Percentiles rank a stretch among this genome's conserved stretches.
These are phyloP conservation scores for Termitomyces sp. DNA, from an alignment of 768 basidiomycete genomes.

Conservation along the genomic window DNA sequence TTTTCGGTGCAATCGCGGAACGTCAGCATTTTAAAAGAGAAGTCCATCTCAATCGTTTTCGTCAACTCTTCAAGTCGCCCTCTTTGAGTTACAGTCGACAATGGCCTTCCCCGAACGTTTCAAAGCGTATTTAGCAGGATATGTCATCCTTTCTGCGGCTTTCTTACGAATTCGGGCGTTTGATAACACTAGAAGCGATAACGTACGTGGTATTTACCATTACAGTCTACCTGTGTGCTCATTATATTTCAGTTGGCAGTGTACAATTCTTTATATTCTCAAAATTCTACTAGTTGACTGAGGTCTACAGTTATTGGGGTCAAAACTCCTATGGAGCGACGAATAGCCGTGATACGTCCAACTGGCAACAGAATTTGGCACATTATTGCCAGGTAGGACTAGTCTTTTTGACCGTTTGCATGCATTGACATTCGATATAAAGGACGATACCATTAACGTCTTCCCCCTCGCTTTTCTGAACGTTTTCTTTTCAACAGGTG, in stretches of 20 bases:
- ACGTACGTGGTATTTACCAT: slow-evolving; percentile 21
- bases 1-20: slow-evolving; percentile 2
- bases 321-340: slow-evolving; percentile 71
- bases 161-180: slow-evolving; percentile 17
- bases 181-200: slow-evolving; percentile 30
- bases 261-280: slow-evolving; percentile 24
- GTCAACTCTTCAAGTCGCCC: slow-evolving; percentile 1
- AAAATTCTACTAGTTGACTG: neutral
- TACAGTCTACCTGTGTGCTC: neutral
- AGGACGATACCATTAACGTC: slow-evolving; percentile 55
- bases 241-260: slow-evolving; percentile 41
- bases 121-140: slow-evolving; percentile 1
- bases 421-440: neutral
- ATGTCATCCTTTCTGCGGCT: slow-evolving; percentile 1
- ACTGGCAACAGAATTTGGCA: slow-evolving; percentile 56
- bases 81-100: neutral
- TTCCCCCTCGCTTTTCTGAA: slow-evolving; percentile 61
- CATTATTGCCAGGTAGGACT: slow-evolving; percentile 47
- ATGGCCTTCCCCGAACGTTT: slow-evolving; percentile 9
- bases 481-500: slow-evolving; percentile 55
- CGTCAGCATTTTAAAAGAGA: slow-evolving; percentile 5
- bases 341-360: slow-evolving; percentile 36
- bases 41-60: neutral
- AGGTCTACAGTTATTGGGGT: slow-evolving; percentile 55
- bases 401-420: neutral